Base-by-base conservation (phyloP, 2,329 filamentous ascomycete genomes). In the Colletotrichum godetiae region DNA sequence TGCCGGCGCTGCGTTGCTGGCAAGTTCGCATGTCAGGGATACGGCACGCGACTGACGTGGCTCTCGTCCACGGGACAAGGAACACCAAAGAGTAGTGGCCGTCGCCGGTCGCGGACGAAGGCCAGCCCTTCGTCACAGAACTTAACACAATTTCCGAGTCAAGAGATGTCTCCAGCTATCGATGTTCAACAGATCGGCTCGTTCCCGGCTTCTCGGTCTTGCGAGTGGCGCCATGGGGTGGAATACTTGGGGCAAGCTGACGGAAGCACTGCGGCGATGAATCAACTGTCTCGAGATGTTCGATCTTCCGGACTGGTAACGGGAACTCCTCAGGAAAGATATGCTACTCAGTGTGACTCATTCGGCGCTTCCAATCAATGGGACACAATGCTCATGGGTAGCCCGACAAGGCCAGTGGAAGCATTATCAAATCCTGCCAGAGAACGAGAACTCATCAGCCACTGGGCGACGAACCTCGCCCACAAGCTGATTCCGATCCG, bases 1-100 rank as follows among this genome's bases (percentile, higher is more conserved):
- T 83, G 81, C 37, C 64, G 13, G 22, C 53, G 67, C 19, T 70
- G 67, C 29, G 19, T 46, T 4, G 24, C 22, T n/a, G 67, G 67
- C 12, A 29, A 52, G 4, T 65, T 70, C n/a, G 22, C 29, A 11
- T 70, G 67, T 10, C 67, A 65, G 5, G 67, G 67, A n/a, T 70
- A 70, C 24, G 67, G 22, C 24, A 58, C 31, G 5, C 60, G 67
- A 19, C 56, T 70, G 49, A 55, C 67, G 3, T 70, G 67, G 67
- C 35, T 70, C 4, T 3, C 66, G 3, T 35, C 66, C 4, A 62
- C 33, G 22, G 22, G 33, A n/a, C 46, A 62, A 55, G 33, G 11
- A 13, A 35, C 13, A 49, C 35, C 12, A 37, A 59, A 10, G 7
- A 42, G 58, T 13, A 22, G 35, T 42, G 58, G 22, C 33, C 35